Evolutionary conservation across 2,329 filamentous ascomycete genomes (phyloP).

Genomic region (Lecanicillium sp.): DNA sequence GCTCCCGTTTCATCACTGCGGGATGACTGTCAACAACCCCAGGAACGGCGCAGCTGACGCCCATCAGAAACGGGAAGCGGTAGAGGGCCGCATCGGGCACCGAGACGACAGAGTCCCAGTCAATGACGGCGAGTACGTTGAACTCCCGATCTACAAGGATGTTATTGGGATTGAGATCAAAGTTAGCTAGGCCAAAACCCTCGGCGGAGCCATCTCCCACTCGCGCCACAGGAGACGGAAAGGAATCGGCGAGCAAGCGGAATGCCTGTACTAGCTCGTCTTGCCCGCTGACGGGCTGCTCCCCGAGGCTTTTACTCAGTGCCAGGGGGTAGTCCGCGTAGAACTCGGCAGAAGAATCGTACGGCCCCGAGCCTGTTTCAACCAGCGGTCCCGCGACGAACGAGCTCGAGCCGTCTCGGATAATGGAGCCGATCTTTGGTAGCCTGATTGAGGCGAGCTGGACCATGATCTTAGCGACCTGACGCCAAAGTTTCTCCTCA

Average conservation of each 20-base stretch:
- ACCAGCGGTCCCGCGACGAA: not conserved
- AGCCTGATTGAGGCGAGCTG: conserved; percentile 3
- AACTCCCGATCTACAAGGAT: conserved; percentile 30
- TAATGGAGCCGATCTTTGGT: conserved; percentile 4
- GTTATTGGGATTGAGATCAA: conserved; percentile 29
- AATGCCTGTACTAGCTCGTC: conserved; percentile 2
- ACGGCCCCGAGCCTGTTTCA: conserved; percentile 2
- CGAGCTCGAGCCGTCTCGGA: not conserved
- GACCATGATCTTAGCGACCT: conserved; percentile 1
- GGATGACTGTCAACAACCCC: not conserved
- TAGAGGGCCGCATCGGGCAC: conserved; percentile 2
- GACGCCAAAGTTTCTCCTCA: conserved; percentile 2
- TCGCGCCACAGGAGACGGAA: not conserved
- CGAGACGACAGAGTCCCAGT: conserved; percentile 32
- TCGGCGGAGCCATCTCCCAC: not conserved
- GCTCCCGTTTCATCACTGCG: not conserved
- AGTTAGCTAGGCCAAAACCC: conserved; percentile 7
- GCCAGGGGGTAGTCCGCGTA: conserved; percentile 3
- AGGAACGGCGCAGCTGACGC: not conserved
- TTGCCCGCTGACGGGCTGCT: conserved; percentile 1
- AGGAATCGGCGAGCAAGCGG: not conserved
- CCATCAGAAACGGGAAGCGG: conserved; percentile 1
- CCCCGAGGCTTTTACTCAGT: conserved; percentile 1
- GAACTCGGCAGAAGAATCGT: conserved; percentile 1
- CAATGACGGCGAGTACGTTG: conserved; percentile 27